Percentiles rank a stretch among this genome's conserved stretches.
These are phyloP conservation scores for Cadophora gregata DNA, from an alignment of 2,329 filamentous ascomycete genomes.

Conservation along the genomic window DNA sequence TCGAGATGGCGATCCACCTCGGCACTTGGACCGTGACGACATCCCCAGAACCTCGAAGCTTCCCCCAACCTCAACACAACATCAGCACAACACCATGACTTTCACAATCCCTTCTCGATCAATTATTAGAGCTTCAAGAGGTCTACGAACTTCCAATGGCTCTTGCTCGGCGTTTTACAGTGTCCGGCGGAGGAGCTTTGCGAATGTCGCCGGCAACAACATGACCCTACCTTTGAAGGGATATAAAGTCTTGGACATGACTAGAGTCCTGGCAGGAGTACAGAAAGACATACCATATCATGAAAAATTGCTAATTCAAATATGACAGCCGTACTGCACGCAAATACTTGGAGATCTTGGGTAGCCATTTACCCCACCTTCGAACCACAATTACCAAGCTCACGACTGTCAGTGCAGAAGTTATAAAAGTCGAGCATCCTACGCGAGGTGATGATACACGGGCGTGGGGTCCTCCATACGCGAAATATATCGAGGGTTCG, in stretches of 20 bases:
- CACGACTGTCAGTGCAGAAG: slow-evolving; percentile 71
- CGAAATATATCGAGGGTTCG: slow-evolving; percentile 70
- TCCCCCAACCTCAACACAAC: slow-evolving; percentile 9
- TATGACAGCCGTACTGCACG: slow-evolving; percentile 85
- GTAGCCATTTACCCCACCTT: slow-evolving; percentile 58
- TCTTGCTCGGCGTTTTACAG: slow-evolving; percentile 14
- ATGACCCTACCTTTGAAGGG: slow-evolving; percentile 76
- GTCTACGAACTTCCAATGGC: slow-evolving; percentile 31
- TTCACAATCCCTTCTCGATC: slow-evolving; percentile 21
- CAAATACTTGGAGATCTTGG: slow-evolving; percentile 96
- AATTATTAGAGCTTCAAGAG: slow-evolving; percentile 34
- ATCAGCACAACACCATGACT: slow-evolving; percentile 26
- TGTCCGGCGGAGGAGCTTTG: slow-evolving; percentile 33
- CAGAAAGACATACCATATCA: slow-evolving; percentile 44
- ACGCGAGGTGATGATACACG: slow-evolving; percentile 89
- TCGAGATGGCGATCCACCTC: slow-evolving; percentile 3
- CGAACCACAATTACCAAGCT: slow-evolving; percentile 27
- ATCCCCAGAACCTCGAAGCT: slow-evolving; percentile 17
- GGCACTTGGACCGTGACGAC: background rate
- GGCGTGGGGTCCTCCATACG: slow-evolving; percentile 96
- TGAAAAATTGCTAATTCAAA: background rate
- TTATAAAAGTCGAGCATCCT: slow-evolving; percentile 98
- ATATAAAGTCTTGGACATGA: slow-evolving; percentile 93
- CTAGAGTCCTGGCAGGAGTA: slow-evolving; percentile 91
- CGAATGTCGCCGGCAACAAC: slow-evolving; percentile 36